These are phyloP conservation scores for Trichophyton simii DNA, from an alignment of 2,329 filamentous ascomycete species.

Conservation along the genomic window DNA sequence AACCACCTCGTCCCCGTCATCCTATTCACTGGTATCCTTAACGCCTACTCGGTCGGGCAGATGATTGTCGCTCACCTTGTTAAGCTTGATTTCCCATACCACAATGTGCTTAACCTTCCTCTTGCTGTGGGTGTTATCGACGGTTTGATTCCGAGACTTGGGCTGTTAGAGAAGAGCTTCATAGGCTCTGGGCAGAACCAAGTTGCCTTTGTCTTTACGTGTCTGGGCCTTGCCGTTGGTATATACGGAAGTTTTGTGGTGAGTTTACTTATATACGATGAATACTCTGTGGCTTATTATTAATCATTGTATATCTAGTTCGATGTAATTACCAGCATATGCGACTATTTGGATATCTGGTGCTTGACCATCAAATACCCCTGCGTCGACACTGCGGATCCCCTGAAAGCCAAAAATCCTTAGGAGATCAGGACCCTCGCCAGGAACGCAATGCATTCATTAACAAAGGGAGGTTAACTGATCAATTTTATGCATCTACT, in stretches of 20 bases:
- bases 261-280: constrained; percentile 16
- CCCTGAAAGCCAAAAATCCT: constrained; percentile 4
- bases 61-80: constrained; percentile 94
- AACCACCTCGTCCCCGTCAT: constrained; percentile 79
- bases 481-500: too few relatives aligned
- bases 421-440: neutral
- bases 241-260: constrained; percentile 95
- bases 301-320: constrained; percentile 32
- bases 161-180: constrained; percentile 64
- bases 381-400: constrained; percentile 28
- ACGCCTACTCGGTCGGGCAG: constrained; percentile 87
- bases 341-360: constrained; percentile 97
- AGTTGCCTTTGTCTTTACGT: constrained; percentile 79
- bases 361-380: constrained; percentile 93
- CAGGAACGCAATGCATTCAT: neutral
- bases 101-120: constrained; percentile 71
- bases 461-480: too few relatives aligned
- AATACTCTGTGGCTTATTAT: neutral
- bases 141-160: constrained; percentile 58
- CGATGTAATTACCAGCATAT: constrained; percentile 94
- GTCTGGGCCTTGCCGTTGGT: constrained; percentile 70
- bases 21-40: constrained; percentile 77
- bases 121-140: constrained; percentile 69
- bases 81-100: constrained; percentile 76
- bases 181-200: constrained; percentile 71